These are phyloP conservation scores for Psidium friedrichsthalianum DNA, from an alignment of 345 rosid species.

Conservation along the genomic window DNA sequence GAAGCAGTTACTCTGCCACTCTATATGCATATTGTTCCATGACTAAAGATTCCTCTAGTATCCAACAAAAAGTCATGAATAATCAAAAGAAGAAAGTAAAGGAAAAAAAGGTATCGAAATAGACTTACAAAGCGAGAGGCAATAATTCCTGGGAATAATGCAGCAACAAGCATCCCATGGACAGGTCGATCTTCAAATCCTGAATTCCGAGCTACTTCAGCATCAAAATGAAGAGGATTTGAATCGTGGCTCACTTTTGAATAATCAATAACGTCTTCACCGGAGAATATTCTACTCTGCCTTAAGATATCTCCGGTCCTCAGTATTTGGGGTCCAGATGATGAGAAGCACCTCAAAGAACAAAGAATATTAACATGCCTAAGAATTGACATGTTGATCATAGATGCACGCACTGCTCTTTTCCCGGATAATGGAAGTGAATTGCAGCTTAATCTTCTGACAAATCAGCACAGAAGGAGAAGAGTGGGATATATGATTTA, in stretches of 20 bases:
- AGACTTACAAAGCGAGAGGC: slow-evolving; percentile 65
- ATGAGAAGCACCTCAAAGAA: slow-evolving; percentile 35
- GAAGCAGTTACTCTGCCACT: not conserved
- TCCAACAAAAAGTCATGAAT: not conserved
- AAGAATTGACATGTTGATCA: not conserved
- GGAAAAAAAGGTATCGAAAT: not conserved
- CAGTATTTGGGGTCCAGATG: slow-evolving; percentile 19
- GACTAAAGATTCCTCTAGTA: not conserved
- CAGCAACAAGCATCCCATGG: slow-evolving; percentile 86
- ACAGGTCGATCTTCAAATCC: slow-evolving; percentile 66
- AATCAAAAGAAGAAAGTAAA: not conserved
- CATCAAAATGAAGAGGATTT: slow-evolving; percentile 73
- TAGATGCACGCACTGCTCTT: not conserved
- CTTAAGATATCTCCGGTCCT: slow-evolving; percentile 50
- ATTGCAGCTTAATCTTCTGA: not conserved
- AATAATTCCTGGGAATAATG: slow-evolving; percentile 73
- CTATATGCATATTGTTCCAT: not conserved
- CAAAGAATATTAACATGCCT: slow-evolving; percentile 3
- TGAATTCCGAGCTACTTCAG: slow-evolving; percentile 38
- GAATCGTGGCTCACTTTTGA: slow-evolving; percentile 66
- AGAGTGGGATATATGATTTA: not conserved
- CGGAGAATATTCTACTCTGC: slow-evolving; percentile 43
- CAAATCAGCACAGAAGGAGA: not conserved
- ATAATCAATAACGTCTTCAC: slow-evolving; percentile 52
- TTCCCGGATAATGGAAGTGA: not conserved